Base-by-base conservation (phyloP, 768 basidiomycete species). In the Boletellus ananas region DNA sequence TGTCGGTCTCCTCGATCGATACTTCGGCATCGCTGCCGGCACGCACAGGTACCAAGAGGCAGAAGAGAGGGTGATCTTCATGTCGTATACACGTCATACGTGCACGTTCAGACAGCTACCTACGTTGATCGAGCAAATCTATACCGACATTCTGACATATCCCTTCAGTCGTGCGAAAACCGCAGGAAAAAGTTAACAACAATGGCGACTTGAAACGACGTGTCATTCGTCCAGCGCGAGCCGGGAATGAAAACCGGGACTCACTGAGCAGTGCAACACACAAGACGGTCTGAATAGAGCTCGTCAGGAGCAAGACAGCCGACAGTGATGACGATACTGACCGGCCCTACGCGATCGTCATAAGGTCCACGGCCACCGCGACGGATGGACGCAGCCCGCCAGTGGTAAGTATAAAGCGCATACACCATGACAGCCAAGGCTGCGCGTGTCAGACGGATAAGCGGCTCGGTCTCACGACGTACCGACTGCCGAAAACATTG, bases 341-440 rank as follows among this genome's bases (percentile, higher is more conserved):
- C 94, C 33, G 94, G 94, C 29, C 94, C 95, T 44, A 96, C 68
- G 48, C 96, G 80, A 70, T 99, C 96, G 61, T 99, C 96, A 67
- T 98, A 98, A 7, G 95, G 94, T 8, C 93, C 94, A 50, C 90
- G 80, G 10, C 94, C 92, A 41, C 95, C 90, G 33, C 82, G 76
- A 43, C 94, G 84, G 63, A 99, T 99, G 21, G 93, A 89, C 23
- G 83, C 81, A 7, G 95, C 96, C 55, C 96, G 83, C 91, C 94
- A 95, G 66, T 98, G 95, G 66, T 94, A 99, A 36, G 93, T 92
- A 58, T 87, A 87, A 13, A 99, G 71, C 2, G 96, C 95, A 68
- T 99, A 99, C 10, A 90, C 66, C 96, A 99, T 98, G 52, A 98
- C 93, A 18, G 83, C 90, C 83, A 98, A 90, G 34, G 95, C 95